These are phyloP conservation scores for Mortierella sp. DNA, from an alignment of 371 early-diverging fungal species.

Conservation along the genomic window DNA sequence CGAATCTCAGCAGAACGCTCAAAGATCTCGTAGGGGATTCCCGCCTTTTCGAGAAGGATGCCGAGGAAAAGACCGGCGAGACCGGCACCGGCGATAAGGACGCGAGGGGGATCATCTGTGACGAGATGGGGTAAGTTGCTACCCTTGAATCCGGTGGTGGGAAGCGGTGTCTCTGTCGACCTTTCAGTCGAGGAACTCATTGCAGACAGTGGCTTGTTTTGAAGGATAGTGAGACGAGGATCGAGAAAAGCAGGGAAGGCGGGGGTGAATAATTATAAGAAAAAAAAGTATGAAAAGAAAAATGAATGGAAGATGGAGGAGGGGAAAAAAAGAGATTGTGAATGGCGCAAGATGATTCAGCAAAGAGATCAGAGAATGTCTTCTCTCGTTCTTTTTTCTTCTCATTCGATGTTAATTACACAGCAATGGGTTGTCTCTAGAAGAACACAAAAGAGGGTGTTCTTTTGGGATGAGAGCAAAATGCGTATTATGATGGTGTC, in stretches of 20 bases:
- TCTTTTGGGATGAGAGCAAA: no score
- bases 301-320: not conserved
- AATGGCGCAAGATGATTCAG: not conserved
- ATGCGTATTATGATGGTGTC: no score
- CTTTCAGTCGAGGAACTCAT: not conserved
- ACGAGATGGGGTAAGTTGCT: not conserved
- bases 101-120: not conserved
- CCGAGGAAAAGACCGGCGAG: slow-evolving; percentile 17
- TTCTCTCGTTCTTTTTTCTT: no score
- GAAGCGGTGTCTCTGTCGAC: not conserved
- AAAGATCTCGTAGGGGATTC: slow-evolving; percentile 22
- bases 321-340: not conserved
- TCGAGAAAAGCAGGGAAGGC: not conserved
- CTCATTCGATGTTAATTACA: no score
- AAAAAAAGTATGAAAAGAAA: not conserved
- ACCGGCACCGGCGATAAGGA: slow-evolving; percentile 19
- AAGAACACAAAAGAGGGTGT: no score
- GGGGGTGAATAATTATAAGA: no score
- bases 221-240: not conserved
- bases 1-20: slow-evolving; percentile 5
- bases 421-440: no score
- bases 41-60: slow-evolving; percentile 16
- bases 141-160: not conserved
- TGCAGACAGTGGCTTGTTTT: not conserved
- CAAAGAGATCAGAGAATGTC: no score